These are phyloP conservation scores for Talaromyces islandicus DNA, from an alignment of 2,329 filamentous ascomycete species.

Conservation along the genomic window DNA sequence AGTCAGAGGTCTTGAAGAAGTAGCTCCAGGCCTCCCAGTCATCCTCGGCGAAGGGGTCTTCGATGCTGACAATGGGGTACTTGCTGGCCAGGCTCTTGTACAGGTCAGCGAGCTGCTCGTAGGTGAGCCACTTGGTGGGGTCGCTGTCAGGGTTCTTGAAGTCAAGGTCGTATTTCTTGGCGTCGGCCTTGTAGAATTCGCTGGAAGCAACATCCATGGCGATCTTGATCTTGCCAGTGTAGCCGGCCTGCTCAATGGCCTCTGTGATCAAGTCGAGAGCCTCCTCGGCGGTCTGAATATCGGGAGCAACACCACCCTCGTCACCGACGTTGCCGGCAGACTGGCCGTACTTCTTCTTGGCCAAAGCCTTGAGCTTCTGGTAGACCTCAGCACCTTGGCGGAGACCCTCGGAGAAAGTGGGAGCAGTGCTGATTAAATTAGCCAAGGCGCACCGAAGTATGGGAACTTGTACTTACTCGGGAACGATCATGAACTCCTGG, in stretches of 20 bases:
- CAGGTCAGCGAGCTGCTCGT: conserved; percentile 89
- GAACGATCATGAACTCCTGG: conserved; percentile 96
- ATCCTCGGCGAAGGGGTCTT: conserved; percentile 98
- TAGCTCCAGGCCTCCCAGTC: conserved; percentile 99
- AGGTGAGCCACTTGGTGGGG: conserved; percentile 94
- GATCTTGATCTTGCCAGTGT: conserved; percentile 94
- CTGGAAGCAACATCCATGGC: conserved; percentile 98
- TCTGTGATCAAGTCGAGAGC: conserved; percentile 93
- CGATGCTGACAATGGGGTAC: conserved; percentile 98
- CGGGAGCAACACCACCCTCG: conserved; percentile 97
- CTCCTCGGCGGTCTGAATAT: conserved; percentile 96
- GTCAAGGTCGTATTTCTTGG: conserved; percentile 99
- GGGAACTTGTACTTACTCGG: conserved; percentile 53
- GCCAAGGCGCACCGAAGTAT: conserved; percentile 5
- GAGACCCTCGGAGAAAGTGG: conserved; percentile 90
- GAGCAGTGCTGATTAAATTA: conserved; percentile 57
- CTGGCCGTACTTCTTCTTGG: conserved; percentile 99
- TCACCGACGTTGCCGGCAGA: conserved; percentile 98
- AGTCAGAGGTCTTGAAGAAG: conserved; percentile 98
- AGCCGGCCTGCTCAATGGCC: conserved; percentile 89
- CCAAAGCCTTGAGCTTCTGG: conserved; percentile 91
- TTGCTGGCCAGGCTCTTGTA: conserved; percentile 85
- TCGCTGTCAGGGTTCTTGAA: conserved; percentile 99
- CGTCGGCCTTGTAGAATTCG: conserved; percentile 98
- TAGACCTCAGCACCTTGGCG: conserved; percentile 97